Base-by-base conservation (phyloP, 805 yeast genomes). In the Pichia thaimueangensis region DNA sequence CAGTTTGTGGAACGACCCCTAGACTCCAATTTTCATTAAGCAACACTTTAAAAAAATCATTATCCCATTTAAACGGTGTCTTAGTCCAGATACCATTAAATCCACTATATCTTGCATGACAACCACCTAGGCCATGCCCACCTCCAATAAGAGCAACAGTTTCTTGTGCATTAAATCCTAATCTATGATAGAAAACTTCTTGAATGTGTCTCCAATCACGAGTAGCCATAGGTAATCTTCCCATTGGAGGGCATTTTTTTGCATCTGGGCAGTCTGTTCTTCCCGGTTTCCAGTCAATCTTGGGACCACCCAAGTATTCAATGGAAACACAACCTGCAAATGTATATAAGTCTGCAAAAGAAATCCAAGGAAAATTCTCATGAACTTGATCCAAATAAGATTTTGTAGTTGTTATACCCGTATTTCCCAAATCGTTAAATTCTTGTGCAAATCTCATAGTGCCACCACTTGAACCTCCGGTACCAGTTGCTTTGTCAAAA, bases 231-330 rank as follows among this genome's bases (percentile, higher is more conserved):
- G 95, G 95, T 35, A 86, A 68, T 56, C 85, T 71, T 13, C 84
- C 87, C 56, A 77, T 80, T 16, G 75, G 76, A 27, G 88, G 85
- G 13, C 71, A 71, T 32, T 75, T 71, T 16, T 54, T 48, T 15
- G 65, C 56, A 45, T 71, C 80, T 2, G 59, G 62, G 45, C 71
- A 63, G 58, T 86, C 87, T 8, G 72, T 67, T 61, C 95, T 70
- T 32, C 95, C 96, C 7, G 93, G 82, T 62, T 78, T 79, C 96
- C 96, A 87, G 16, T 74, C 70, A 43, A 86, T 68, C 51, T 76
- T 71, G 29, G 94, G 94, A 6, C 94, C 94, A 21, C 83, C 83
- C 65, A 82, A 65, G 56, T 74, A 85, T 64, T 86, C 91, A 41
- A 86, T 65, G 2, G 91, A 93, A 35, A 72, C 77, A 30, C 81